These are phyloP conservation scores for Linum usitatissimum DNA, from an alignment of 345 rosid species.

Conservation along the genomic window DNA sequence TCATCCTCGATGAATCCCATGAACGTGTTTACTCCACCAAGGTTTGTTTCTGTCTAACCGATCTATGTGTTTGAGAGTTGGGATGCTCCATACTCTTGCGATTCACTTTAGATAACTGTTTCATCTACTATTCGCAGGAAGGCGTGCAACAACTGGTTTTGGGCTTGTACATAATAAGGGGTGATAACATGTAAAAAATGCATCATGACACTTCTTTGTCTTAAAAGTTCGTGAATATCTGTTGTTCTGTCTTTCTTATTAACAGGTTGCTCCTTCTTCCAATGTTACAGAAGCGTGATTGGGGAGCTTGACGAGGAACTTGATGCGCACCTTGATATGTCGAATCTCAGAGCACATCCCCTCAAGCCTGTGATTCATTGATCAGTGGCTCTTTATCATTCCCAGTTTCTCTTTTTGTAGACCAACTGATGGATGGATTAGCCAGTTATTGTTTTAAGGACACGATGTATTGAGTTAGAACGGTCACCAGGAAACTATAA, in stretches of 20 bases:
- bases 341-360: slow-evolving; percentile 88
- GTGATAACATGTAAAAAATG: slow-evolving; percentile 77
- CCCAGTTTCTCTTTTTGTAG: background rate
- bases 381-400: slow-evolving; percentile 8
- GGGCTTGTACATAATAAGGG: slow-evolving; percentile 95
- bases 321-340: slow-evolving; percentile 61
- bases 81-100: background rate
- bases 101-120: background rate
- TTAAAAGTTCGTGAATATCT: background rate
- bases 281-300: slow-evolving; percentile 62
- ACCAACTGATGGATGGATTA: no score
- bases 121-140: slow-evolving; percentile 38
- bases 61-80: background rate
- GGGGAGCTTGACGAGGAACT: slow-evolving; percentile 92
- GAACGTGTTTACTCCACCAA: slow-evolving; percentile 83
- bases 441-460: no score
- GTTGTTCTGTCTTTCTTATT: background rate
- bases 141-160: slow-evolving; percentile 87
- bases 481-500: no score
- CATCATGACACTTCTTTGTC: background rate
- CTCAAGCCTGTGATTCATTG: slow-evolving; percentile 86
- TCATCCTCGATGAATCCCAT: slow-evolving; percentile 85
- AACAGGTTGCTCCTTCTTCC: background rate
- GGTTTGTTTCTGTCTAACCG: slow-evolving; percentile 25
- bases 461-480: no score